Evolutionary conservation across 352 stramenopile genomes (phyloP).

Genomic region (Phytopythium chamaehyphon): DNA sequence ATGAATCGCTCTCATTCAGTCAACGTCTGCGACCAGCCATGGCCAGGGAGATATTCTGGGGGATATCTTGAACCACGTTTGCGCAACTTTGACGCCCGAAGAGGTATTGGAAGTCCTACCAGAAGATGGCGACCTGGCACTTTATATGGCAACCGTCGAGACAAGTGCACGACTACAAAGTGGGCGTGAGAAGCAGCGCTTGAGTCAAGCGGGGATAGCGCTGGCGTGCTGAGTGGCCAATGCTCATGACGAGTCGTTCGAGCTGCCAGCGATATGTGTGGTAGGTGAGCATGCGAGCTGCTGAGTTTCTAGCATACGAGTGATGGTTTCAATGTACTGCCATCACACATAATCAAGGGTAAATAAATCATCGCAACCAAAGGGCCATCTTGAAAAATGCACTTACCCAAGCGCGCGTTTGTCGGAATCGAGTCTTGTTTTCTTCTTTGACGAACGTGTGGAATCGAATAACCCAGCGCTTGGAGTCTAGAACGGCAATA

Average conservation of each 20-base stretch:
- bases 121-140: slow-evolving; percentile 64
- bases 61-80: slow-evolving; percentile 65
- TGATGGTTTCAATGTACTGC: slow-evolving; percentile 72
- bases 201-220: slow-evolving; percentile 12
- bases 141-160: slow-evolving; percentile 78
- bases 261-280: neutral
- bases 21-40: slow-evolving; percentile 1
- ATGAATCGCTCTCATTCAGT: too few relatives aligned
- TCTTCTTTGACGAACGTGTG: slow-evolving; percentile 45
- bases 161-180: slow-evolving; percentile 50
- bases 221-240: slow-evolving; percentile 11
- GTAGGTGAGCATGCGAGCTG: neutral
- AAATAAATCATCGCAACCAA: neutral
- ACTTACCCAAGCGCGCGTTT: slow-evolving; percentile 41
- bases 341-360: neutral
- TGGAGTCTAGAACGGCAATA: slow-evolving; percentile 38
- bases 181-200: slow-evolving; percentile 24
- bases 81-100: slow-evolving; percentile 63
- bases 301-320: slow-evolving; percentile 51
- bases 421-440: slow-evolving; percentile 40
- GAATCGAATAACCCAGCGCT: slow-evolving; percentile 57
- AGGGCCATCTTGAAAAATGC: slow-evolving; percentile 1
- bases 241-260: neutral
- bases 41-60: slow-evolving; percentile 48
- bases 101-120: slow-evolving; percentile 75